phyloP scores from a whole-genome alignment of 495 filamentous ascomycete genomes.

The Penicillium manginii region DNA sequence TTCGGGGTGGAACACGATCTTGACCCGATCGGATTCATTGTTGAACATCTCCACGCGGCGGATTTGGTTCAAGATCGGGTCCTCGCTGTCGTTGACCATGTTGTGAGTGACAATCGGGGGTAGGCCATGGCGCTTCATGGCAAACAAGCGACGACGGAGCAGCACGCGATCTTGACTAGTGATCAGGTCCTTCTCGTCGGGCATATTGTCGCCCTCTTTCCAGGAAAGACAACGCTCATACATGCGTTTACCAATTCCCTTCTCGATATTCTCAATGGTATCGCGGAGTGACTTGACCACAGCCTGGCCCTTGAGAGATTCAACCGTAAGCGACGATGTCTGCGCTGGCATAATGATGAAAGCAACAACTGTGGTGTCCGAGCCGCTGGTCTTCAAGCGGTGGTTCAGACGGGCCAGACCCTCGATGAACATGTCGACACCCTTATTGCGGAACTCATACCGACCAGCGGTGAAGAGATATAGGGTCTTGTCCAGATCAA shows the following conservation, averaged over 20 bases:
- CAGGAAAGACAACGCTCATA: conserved; percentile 92
- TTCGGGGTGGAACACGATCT: conserved; percentile 97
- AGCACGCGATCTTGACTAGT: conserved; percentile 91
- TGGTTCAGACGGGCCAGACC: conserved; percentile 93
- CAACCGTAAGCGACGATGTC: conserved; percentile 93
- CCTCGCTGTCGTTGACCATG: conserved; percentile 92
- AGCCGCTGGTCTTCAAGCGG: conserved; percentile 79
- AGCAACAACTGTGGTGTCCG: conserved; percentile 94
- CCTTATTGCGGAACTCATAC: conserved; percentile 98
- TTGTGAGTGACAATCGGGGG: conserved; percentile 99
- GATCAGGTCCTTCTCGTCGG: conserved; percentile 94
- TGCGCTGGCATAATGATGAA: conserved; percentile 99
- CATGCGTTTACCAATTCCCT: conserved; percentile 86
- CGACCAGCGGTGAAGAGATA: conserved; percentile 97
- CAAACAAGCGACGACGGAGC: conserved; percentile 87
- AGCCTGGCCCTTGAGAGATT: conserved; percentile 94
- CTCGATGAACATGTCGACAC: conserved; percentile 99
- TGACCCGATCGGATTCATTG: conserved; percentile 90
- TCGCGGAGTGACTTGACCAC: conserved; percentile 95
- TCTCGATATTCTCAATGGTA: conserved; percentile 86
- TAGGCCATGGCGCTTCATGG: conserved; percentile 88
- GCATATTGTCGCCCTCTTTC: conserved; percentile 91
- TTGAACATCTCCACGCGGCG: conserved; percentile 97
- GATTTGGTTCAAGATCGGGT: conserved; percentile 95
- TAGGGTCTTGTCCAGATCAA: conserved; percentile 94